Percentiles rank a stretch among this genome's conserved stretches.
Evolutionary conservation across 805 yeast species (phyloP).

Genomic region (Myxozyma neotropica): DNA sequence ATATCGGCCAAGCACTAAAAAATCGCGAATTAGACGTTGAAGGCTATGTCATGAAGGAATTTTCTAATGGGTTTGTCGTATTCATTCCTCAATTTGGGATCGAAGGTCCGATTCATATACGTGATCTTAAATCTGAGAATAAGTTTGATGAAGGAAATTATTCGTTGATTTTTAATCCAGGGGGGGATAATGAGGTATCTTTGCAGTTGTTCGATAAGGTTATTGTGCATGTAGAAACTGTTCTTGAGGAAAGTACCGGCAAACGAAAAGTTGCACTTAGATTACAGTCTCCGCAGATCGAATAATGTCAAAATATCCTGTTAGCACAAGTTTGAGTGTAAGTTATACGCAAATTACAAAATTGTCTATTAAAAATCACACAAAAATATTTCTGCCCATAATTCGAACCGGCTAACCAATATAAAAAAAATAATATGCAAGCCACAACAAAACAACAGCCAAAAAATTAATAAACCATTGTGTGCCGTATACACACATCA

Average conservation of each 20-base stretch:
- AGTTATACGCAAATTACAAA: too few species aligned
- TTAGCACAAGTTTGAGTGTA: too few species aligned
- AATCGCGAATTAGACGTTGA: slow-evolving; percentile 76
- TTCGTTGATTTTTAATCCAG: slow-evolving; percentile 58
- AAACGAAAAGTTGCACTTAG: slow-evolving; percentile 86
- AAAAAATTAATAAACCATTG: too few species aligned
- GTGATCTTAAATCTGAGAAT: slow-evolving; percentile 65
- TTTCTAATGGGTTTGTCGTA: slow-evolving; percentile 92
- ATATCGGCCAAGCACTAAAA: slow-evolving; percentile 96
- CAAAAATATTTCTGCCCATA: too few species aligned
- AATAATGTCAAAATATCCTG: background rate
- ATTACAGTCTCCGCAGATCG: slow-evolving; percentile 10
- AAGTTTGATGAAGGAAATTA: slow-evolving; percentile 77
- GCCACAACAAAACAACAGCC: too few species aligned
- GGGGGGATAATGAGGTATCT: slow-evolving; percentile 49
- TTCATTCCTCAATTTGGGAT: slow-evolving; percentile 95
- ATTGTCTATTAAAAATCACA: too few species aligned
- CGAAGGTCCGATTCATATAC: slow-evolving; percentile 86
- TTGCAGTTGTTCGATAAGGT: slow-evolving; percentile 83
- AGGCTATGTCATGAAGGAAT: slow-evolving; percentile 89
- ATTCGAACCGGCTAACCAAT: too few species aligned
- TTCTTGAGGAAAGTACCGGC: slow-evolving; percentile 83
- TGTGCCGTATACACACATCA: too few species aligned
- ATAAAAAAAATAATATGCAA: too few species aligned
- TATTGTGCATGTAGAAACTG: slow-evolving; percentile 76